Evolutionary conservation across 106 monocot species (phyloP).

Genomic region (Dioscorea dumetorum): DNA sequence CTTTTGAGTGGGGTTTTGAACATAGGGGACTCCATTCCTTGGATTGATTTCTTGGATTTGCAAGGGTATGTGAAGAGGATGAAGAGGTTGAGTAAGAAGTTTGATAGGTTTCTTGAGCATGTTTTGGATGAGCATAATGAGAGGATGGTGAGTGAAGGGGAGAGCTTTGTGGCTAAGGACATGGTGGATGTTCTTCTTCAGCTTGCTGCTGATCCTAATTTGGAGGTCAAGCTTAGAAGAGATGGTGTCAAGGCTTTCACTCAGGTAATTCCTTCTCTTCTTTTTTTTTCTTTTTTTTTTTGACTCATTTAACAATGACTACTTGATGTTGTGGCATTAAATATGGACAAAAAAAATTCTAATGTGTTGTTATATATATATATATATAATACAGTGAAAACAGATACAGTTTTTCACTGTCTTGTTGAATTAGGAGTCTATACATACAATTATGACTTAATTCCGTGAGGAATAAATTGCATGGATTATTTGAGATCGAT

Average conservation of each 20-base stretch:
- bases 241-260: slow-evolving; percentile 47
- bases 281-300: too few species aligned
- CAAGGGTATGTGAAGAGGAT: slow-evolving; percentile 75
- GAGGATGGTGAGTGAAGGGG: slow-evolving; percentile 26
- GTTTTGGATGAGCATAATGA: slow-evolving; percentile 75
- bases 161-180: slow-evolving; percentile 34
- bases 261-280: not conserved
- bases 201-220: slow-evolving; percentile 41
- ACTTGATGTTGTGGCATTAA: too few species aligned
- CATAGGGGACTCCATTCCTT: slow-evolving; percentile 57
- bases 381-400: too few species aligned
- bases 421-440: too few species aligned
- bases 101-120: slow-evolving; percentile 63
- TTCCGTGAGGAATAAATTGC: too few species aligned
- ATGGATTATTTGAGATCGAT: too few species aligned
- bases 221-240: slow-evolving; percentile 47
- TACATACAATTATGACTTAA: too few species aligned
- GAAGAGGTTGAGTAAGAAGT: slow-evolving; percentile 56
- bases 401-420: too few species aligned
- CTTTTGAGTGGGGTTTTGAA: slow-evolving; percentile 63
- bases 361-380: too few species aligned
- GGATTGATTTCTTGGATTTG: slow-evolving; percentile 44
- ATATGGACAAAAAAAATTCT: too few species aligned
- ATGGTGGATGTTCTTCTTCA: slow-evolving; percentile 61
- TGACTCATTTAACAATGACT: too few species aligned